Percentiles rank a stretch among this genome's conserved stretches.
Conservation (phyloP, 2,329 filamentous ascomycete genomes). For the Fusarium praegraminearum region DNA sequence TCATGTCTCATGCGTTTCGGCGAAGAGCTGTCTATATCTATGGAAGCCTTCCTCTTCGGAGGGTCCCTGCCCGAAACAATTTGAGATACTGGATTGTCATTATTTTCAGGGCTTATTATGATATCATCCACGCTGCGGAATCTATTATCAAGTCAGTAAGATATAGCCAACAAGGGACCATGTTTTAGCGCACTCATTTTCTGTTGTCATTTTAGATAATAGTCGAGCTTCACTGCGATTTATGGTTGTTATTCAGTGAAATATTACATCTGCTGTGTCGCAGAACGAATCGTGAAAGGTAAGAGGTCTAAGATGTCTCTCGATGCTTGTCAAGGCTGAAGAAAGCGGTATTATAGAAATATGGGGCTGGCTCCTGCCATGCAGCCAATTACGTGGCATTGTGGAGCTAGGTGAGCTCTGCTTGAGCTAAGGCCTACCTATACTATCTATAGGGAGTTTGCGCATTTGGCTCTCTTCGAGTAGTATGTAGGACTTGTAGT, state of each 20-base stretch:
- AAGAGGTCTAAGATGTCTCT: conserved; percentile 22
- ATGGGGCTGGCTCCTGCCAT: background rate
- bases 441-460: no score
- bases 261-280: background rate
- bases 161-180: background rate
- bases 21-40: conserved; percentile 34
- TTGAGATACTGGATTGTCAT: conserved; percentile 4
- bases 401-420: background rate
- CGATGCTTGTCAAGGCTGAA: conserved; percentile 47
- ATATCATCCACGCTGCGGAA: conserved; percentile 29
- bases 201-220: conserved; percentile 34
- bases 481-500: no score
- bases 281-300: conserved; percentile 3
- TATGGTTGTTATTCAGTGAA: background rate
- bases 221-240: background rate
- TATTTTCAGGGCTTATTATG: conserved; percentile 6
- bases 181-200: conserved; percentile 38
- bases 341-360: conserved; percentile 8
- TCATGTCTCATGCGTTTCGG: conserved; percentile 47
- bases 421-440: background rate
- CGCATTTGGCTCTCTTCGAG: no score
- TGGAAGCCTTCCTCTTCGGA: conserved; percentile 50
- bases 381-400: background rate
- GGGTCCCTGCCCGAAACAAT: conserved; percentile 19
- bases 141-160: conserved; percentile 40